Evolutionary conservation across 202 grass and related monocot species (phyloP).

Genomic region (Bolboschoenoplectus hybrid): DNA sequence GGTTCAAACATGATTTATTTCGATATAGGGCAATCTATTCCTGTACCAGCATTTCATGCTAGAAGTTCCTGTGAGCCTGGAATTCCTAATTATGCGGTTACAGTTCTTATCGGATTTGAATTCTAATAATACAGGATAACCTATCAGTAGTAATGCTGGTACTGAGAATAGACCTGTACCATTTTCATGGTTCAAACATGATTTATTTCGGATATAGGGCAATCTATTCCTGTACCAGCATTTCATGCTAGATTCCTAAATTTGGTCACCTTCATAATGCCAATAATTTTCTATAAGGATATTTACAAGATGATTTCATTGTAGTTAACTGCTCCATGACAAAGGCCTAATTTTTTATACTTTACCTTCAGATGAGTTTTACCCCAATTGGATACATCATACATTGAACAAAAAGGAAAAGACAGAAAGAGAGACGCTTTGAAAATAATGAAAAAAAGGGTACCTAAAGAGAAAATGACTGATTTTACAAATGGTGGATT

Average conservation of each 20-base stretch:
- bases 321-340: neutral
- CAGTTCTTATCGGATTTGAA: neutral
- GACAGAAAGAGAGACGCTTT: neutral
- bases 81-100: too few species aligned
- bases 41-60: neutral
- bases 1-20: neutral
- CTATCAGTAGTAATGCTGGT: neutral
- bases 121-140: neutral
- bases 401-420: neutral
- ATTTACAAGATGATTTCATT: neutral
- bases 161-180: neutral
- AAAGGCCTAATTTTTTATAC: neutral
- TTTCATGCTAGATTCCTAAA: neutral
- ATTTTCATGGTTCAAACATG: neutral
- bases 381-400: neutral
- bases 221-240: neutral
- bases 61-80: neutral
- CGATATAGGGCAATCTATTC: neutral
- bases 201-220: neutral
- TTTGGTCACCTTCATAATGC: neutral
- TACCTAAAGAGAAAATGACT: neutral
- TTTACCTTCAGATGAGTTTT: neutral
- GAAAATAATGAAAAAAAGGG: constrained; percentile 6
- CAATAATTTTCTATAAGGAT: neutral
- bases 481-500: constrained; percentile 8